Base-by-base conservation (phyloP, 495 filamentous ascomycete species). In the Apiosordaria backusii region DNA sequence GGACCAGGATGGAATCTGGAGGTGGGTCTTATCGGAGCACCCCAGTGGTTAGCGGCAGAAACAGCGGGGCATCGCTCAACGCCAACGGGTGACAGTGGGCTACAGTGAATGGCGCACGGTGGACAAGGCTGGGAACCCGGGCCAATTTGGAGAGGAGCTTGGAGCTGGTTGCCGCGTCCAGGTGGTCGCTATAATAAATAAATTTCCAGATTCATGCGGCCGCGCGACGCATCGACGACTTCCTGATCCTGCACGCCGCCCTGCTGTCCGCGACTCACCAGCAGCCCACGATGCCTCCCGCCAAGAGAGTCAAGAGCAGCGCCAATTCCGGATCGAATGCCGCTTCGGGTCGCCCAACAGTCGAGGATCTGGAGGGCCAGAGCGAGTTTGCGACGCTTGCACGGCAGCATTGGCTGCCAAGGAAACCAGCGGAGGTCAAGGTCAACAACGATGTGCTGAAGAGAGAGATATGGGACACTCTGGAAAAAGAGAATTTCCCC, bases 381-480 rank as follows among this genome's bases (percentile, higher is more conserved):
- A 90, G 84, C 75, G 84, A 87, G 71, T 96, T 92, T 84, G 89
- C 90, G 71, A 86, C 89, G 72, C 81, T 97, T 65, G 96, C 95
- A 62, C 85, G 88, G 69, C 86, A 89, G 71, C 84, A 96, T 77
- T 99, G 95, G 95, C 81, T 94, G 65, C 88, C 88, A 76, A 90
- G 89, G 74, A 79, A 83, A 65, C 57, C 78, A 16, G 66, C 74
- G 52, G 82, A 80, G 57, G 79, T 87, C 67, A 96, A 90, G 81
- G 89, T 92, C 72, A 95, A 91, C 81, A 87, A 88, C 50, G 90
- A 96, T 66, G 86, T 93, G 62, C 81, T 98, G 69, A 95, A 96
- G 79, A 84, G 85, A 68, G 90, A 94, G 69, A 88, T 99, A 53
- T 99, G 95, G 92, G 92, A 95, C 78, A 83, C 86, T 19, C 78